Evolutionary conservation across 345 rosid genomes (phyloP).

Genomic region (Pistacia integerrima): DNA sequence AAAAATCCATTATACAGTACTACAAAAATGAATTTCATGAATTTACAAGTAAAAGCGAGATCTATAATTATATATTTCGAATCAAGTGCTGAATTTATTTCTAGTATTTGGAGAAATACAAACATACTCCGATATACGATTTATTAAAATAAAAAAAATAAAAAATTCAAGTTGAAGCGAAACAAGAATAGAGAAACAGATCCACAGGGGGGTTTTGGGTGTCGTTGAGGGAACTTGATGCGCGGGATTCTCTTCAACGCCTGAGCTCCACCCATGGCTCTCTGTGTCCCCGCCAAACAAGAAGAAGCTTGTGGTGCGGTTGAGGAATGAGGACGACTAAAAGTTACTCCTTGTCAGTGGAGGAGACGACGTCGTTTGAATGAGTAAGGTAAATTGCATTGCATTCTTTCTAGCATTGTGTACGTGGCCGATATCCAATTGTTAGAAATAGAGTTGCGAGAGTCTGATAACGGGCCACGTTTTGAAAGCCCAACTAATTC

Average conservation of each 20-base stretch:
- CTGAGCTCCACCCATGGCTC: slow-evolving; percentile 61
- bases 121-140: too few species aligned
- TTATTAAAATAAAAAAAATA: background rate
- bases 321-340: slow-evolving; percentile 6
- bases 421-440: too few species aligned
- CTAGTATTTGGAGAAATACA: too few species aligned
- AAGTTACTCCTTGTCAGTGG: too few species aligned
- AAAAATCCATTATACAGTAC: too few species aligned
- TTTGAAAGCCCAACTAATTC: too few species aligned
- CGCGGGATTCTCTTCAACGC: slow-evolving; percentile 84
- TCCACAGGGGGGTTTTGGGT: too few species aligned
- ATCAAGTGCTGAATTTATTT: background rate
- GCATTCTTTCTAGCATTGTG: too few species aligned
- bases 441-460: too few species aligned
- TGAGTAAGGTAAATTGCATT: too few species aligned
- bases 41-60: background rate
- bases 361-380: too few species aligned
- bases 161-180: background rate
- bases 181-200: background rate
- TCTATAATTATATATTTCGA: background rate
- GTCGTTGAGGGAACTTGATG: slow-evolving; percentile 69
- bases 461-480: too few species aligned
- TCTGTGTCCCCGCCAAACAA: slow-evolving; percentile 2
- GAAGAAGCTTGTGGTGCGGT: background rate
- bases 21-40: background rate